Evolutionary conservation across 2,329 filamentous ascomycete genomes (phyloP).

Genomic region (Botrytis aclada): DNA sequence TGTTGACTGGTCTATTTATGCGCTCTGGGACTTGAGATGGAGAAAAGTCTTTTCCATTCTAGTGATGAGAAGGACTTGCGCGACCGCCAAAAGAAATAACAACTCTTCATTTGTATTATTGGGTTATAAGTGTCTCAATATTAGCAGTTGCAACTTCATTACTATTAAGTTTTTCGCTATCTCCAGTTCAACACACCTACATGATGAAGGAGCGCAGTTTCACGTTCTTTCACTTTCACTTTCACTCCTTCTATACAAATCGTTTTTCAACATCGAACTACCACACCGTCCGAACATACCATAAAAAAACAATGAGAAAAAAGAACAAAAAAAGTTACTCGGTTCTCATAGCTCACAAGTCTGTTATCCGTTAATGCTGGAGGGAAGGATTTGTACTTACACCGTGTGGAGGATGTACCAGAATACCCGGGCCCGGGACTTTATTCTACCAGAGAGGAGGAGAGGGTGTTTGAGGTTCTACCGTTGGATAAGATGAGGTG

Average conservation of each 20-base stretch:
- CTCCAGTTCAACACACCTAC: background rate
- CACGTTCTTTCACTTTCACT: background rate
- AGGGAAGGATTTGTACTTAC: background rate
- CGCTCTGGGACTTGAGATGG: background rate
- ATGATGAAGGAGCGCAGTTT: background rate
- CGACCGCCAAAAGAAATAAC: background rate
- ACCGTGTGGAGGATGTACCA: background rate
- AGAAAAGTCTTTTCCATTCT: background rate
- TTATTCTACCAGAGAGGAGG: background rate
- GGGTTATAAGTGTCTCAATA: background rate
- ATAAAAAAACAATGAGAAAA: background rate
- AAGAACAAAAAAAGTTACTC: background rate
- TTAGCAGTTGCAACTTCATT: background rate
- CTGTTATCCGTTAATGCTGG: background rate
- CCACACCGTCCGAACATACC: fast-evolving
- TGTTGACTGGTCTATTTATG: background rate
- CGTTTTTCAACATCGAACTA: fast-evolving
- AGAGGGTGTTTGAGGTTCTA: background rate
- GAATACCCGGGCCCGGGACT: background rate
- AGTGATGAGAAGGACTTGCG: background rate
- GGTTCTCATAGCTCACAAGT: background rate
- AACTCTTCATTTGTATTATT: no score
- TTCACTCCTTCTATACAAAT: no score
- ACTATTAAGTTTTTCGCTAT: background rate
- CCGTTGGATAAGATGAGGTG: no score